phyloP scores from a whole-genome alignment of 2,329 filamentous ascomycete genomes.

The Elsinoe australis region DNA sequence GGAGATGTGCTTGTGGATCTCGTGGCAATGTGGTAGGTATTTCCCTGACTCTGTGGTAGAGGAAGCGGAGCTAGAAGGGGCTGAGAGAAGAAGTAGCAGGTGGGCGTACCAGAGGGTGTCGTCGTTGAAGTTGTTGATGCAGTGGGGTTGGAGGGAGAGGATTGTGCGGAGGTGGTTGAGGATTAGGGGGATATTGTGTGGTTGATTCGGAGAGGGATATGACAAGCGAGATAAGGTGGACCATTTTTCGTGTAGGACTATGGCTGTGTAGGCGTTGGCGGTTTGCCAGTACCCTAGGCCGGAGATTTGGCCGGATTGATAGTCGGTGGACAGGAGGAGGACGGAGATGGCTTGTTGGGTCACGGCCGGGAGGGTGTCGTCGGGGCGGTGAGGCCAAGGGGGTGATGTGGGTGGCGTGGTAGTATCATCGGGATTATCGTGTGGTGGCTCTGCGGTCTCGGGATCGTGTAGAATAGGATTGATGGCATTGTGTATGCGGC shows the following conservation, averaged over 20 bases:
- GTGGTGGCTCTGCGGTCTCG: too few relatives aligned
- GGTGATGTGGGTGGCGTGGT: not conserved
- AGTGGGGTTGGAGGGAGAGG: conserved; percentile 20
- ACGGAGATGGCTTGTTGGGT: conserved; percentile 25
- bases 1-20: conserved; percentile 22
- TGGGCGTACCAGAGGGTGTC: conserved; percentile 27
- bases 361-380: conserved; percentile 10
- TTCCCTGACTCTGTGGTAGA: conserved; percentile 22
- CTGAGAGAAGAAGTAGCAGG: conserved; percentile 23
- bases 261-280: conserved; percentile 28
- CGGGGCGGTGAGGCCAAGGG: not conserved
- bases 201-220: conserved; percentile 14
- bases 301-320: conserved; percentile 23
- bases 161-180: conserved; percentile 20
- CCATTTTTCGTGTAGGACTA: conserved; percentile 25
- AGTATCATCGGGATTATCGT: not conserved
- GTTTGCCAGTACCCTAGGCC: conserved; percentile 29
- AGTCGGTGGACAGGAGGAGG: conserved; percentile 21
- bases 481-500: not conserved
- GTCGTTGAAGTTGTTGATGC: conserved; percentile 28
- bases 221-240: too few relatives aligned
- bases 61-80: too few relatives aligned
- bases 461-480: not conserved
- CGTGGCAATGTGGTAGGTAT: conserved; percentile 23
- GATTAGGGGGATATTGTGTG: conserved; percentile 22